A percentile compares a stretch with the other conserved stretches of the same genome.
Evolutionary conservation across 495 filamentous ascomycete genomes (phyloP).

Genomic region (Daldinia concentrica): DNA sequence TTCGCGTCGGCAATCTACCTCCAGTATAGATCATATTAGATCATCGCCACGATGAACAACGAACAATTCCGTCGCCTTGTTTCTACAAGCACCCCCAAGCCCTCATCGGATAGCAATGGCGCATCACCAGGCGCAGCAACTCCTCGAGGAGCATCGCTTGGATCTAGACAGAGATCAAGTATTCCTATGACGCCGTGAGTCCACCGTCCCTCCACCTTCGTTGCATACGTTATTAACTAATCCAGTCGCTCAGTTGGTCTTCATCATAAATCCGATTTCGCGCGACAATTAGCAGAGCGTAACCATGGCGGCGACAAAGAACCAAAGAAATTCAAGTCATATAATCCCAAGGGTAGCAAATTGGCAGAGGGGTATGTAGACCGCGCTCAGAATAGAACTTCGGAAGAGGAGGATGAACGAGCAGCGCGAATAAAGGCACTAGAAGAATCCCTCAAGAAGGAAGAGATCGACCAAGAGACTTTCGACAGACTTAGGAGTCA

Average conservation of each 20-base stretch:
- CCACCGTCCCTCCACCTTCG: neutral
- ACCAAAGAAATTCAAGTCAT: conserved; percentile 78
- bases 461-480: conserved; percentile 77
- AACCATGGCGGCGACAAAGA: conserved; percentile 59
- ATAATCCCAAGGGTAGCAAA: conserved; percentile 84
- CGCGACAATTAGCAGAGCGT: conserved; percentile 84
- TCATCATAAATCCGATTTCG: conserved; percentile 72
- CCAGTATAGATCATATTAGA: neutral
- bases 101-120: conserved; percentile 49
- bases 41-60: conserved; percentile 79
- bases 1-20: neutral
- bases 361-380: conserved; percentile 84
- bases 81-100: conserved; percentile 57
- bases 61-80: conserved; percentile 93
- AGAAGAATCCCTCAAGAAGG: conserved; percentile 82
- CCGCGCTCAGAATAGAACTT: conserved; percentile 68
- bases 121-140: conserved; percentile 46
- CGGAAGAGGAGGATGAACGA: conserved; percentile 70
- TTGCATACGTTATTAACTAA: conserved; percentile 44
- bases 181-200: conserved; percentile 89
- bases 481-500: conserved; percentile 77
- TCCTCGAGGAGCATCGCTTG: conserved; percentile 56
- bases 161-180: conserved; percentile 73
- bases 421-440: conserved; percentile 74
- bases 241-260: conserved; percentile 71